These are phyloP conservation scores for Lipomyces spencermartinsiae DNA, from an alignment of 805 yeast genomes.

Conservation along the genomic window DNA sequence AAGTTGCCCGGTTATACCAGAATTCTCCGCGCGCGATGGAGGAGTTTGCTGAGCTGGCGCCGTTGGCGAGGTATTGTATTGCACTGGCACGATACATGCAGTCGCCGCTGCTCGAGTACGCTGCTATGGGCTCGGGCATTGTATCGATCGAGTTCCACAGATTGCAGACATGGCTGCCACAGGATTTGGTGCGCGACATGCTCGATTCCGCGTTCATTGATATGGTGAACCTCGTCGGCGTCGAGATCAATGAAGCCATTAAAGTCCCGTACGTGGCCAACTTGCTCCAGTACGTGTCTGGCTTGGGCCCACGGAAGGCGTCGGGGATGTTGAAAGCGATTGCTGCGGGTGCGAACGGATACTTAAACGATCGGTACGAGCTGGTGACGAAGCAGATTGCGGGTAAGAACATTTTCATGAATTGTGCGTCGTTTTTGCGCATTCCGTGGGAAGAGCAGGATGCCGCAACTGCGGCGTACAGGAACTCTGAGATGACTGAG, in stretches of 20 bases:
- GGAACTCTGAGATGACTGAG: conserved; percentile 59
- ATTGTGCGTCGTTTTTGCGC: conserved; percentile 87
- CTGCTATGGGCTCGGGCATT: conserved; percentile 77
- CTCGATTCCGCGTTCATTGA: conserved; percentile 86
- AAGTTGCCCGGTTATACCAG: conserved; percentile 88
- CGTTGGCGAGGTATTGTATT: conserved; percentile 80
- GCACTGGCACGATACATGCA: conserved; percentile 92
- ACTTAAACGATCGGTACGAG: conserved; percentile 72
- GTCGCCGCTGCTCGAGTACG: conserved; percentile 90
- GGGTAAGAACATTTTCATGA: conserved; percentile 81
- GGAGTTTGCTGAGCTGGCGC: conserved; percentile 85
- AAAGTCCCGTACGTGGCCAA: conserved; percentile 74
- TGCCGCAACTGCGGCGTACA: conserved; percentile 59
- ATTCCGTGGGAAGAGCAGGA: conserved; percentile 66
- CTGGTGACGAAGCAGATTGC: conserved; percentile 80
- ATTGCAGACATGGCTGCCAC: conserved; percentile 72
- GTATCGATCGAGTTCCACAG: conserved; percentile 67
- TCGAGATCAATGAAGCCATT: conserved; percentile 89
- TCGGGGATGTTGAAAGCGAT: conserved; percentile 82
- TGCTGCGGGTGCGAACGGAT: conserved; percentile 66
- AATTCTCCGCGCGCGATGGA: conserved; percentile 73
- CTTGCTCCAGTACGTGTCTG: conserved; percentile 78
- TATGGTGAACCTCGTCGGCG: conserved; percentile 87
- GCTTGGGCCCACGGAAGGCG: conserved; percentile 95
- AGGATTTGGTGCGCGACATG: conserved; percentile 67